Percentiles rank a stretch among this genome's conserved stretches.
Evolutionary conservation across 164 flowering plant species (phyloP).

Genomic region (Magnolia changhungtana): DNA sequence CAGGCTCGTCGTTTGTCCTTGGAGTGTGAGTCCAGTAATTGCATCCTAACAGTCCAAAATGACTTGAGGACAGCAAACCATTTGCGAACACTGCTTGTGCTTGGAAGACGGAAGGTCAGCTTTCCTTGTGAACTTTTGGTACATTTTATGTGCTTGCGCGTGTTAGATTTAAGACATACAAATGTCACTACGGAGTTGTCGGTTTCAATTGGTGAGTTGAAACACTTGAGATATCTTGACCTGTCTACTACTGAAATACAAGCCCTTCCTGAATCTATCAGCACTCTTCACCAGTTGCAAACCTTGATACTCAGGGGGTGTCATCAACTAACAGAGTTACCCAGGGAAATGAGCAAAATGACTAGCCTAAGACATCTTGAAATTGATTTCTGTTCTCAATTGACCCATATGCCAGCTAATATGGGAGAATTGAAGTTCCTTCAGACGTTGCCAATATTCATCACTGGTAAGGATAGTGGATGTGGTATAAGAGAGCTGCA

Average conservation of each 20-base stretch:
- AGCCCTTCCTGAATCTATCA: slow-evolving; percentile 1
- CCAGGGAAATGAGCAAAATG: slow-evolving; percentile 3
- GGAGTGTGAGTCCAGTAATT: not conserved
- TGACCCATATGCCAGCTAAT: not conserved
- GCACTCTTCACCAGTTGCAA: slow-evolving; percentile 6
- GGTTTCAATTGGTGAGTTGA: slow-evolving; percentile 5
- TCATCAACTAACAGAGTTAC: too few relatives aligned
- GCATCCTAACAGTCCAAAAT: not conserved
- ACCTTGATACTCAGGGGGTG: too few relatives aligned
- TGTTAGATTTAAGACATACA: not conserved
- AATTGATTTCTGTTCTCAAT: not conserved
- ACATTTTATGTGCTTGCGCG: not conserved
- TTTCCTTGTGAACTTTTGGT: not conserved
- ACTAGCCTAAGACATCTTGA: slow-evolving; percentile 12
- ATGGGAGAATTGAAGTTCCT: slow-evolving; percentile 3
- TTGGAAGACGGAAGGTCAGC: not conserved
- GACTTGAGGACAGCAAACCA: not conserved
- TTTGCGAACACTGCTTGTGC: not conserved
- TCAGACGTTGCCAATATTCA: not conserved
- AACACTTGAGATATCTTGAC: slow-evolving; percentile 10
- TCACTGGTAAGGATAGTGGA: not conserved
- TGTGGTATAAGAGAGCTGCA: slow-evolving; percentile 1
- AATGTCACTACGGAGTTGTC: not conserved
- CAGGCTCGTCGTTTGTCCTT: not conserved
- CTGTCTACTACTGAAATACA: not conserved